Conservation (phyloP, 345 rosid species). For the Acer saccharum region DNA sequence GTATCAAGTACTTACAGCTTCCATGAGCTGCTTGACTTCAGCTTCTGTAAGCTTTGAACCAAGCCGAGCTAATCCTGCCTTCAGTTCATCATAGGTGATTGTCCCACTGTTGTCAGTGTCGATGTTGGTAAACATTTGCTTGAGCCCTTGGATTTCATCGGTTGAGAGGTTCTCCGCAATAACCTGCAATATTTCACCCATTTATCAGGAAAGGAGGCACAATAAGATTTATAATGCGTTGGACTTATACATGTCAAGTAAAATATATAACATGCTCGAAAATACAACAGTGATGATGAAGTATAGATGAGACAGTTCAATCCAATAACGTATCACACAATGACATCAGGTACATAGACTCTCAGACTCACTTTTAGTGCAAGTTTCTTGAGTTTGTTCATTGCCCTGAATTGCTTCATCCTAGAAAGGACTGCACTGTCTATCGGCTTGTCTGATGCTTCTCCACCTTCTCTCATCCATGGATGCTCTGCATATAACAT, state of each 20-base stretch:
- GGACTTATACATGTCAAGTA: not conserved
- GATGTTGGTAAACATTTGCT: conserved; percentile 72
- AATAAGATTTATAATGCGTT: not conserved
- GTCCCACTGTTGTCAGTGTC: conserved; percentile 87
- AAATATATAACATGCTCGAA: not conserved
- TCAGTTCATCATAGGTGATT: conserved; percentile 81
- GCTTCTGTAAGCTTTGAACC: conserved; percentile 81
- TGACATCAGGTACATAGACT: not conserved
- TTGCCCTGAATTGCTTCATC: conserved; percentile 93
- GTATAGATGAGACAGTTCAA: not conserved
- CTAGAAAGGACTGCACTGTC: conserved; percentile 88
- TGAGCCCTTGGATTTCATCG: conserved; percentile 82
- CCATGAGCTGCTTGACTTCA: conserved; percentile 88
- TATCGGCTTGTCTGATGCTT: conserved; percentile 86
- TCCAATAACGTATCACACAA: not conserved
- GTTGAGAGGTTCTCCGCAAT: conserved; percentile 78
- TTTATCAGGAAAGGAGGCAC: not conserved
- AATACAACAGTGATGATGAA: not conserved
- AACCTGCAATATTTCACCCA: conserved; percentile 45
- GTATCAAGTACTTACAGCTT: conserved; percentile 57
- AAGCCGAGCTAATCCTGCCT: conserved; percentile 68
- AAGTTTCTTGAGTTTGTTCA: conserved; percentile 95
- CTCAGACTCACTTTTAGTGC: conserved; percentile 67
- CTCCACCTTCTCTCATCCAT: conserved; percentile 74
- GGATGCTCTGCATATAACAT: conserved; percentile 54